Evolutionary conservation across 148 eudicot genomes (phyloP).

Genomic region (Rhododendron simsii): DNA sequence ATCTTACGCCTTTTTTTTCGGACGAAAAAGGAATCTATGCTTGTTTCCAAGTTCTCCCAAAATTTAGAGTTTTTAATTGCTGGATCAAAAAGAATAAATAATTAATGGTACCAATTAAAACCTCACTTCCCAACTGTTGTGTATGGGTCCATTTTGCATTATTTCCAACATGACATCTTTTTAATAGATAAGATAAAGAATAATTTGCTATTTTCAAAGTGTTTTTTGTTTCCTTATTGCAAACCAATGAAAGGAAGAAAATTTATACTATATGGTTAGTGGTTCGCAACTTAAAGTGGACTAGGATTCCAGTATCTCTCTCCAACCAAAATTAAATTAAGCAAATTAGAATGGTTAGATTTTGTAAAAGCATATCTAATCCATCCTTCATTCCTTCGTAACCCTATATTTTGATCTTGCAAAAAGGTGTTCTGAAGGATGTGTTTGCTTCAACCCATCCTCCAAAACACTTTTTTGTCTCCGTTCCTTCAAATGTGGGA

Average conservation of each 20-base stretch:
- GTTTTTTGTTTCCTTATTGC: slow-evolving; percentile 1
- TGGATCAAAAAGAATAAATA: background rate
- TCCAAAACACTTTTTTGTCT: no score
- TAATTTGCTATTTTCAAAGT: background rate
- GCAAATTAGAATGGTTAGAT: background rate
- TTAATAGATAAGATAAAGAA: slow-evolving; percentile 9
- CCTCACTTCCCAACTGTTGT: slow-evolving; percentile 7
- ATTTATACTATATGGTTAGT: background rate
- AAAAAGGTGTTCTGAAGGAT: no score
- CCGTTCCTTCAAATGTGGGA: no score
- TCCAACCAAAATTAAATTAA: background rate
- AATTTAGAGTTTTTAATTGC: background rate
- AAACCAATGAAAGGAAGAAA: background rate
- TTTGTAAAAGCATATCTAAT: no score
- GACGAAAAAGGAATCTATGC: no score
- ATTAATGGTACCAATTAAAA: background rate
- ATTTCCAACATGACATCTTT: slow-evolving; percentile 7
- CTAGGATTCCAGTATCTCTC: background rate
- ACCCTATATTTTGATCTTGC: no score
- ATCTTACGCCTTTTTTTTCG: background rate
- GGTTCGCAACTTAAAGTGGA: background rate
- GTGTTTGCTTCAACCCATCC: no score
- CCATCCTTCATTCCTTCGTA: no score
- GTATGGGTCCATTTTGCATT: slow-evolving; percentile 19
- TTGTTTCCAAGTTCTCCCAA: background rate